Base-by-base conservation (phyloP, 2,329 filamentous ascomycete genomes). In the Mollisia scopiformis region DNA sequence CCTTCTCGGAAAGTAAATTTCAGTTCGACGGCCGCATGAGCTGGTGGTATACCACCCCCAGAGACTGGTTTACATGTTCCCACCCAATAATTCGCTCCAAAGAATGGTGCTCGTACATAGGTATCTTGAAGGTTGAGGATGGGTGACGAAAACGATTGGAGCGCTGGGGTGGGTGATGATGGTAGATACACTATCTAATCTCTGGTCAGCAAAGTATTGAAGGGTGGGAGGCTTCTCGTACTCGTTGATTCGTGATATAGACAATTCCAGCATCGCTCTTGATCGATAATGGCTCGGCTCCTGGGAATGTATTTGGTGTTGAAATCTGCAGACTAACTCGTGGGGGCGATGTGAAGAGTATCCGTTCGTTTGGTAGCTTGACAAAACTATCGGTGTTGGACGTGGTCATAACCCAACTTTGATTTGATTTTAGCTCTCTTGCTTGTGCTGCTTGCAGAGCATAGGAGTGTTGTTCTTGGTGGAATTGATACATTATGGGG, bases 1-100 rank as follows among this genome's bases (percentile, higher is more conserved):
- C 94, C 94, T 64, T 98, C 93, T 73, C 93, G 93, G 80, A 98
- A 98, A 23, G 89, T 93, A 70, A 97, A 83, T 74, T 91, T 93
- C 67, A 96, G 76, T 70, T 95, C 92, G 46, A 97, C 81, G 28
- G 88, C 86, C 19, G 88, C 84, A 63, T 92, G 83, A 23, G 89
- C 81, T 5, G 88, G 78, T 0, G 93, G 91, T 54, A 97, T 91
- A 53, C 92, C 91, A 37, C 95, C 95, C 35, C 91, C 91, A 1
- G 89, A 79, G 25, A 96, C 91, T 1, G 94, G 92, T 69, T 90
- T 89, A 61, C 96, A 87, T 47, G 89, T 79, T 25, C 90, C 90
- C 58, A 87, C 87, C 93, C 93, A 98, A 66, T 91, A 89, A 81
- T 96, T 97, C 4, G 92, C 89, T 21, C 94, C 93, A 75, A 97